Evolutionary conservation across 1,139 yeast genomes (phyloP), one percentile per base, ranked within the genome.

Genomic region (Scheffersomyces insectosa): DNA sequence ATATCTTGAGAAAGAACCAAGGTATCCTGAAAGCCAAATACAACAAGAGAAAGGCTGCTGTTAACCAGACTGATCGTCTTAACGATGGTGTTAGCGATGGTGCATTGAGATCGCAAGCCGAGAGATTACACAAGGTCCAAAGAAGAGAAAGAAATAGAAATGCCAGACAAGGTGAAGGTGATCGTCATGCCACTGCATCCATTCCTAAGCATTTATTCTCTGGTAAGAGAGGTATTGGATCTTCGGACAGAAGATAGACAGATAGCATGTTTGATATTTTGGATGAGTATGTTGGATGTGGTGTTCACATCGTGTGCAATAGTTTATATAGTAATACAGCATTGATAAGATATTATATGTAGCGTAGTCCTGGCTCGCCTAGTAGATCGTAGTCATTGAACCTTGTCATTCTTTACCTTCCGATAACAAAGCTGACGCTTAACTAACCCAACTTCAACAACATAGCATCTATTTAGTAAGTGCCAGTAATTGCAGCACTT

Each of bases 141-240:
- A 90, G 96, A 79, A 83, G 97, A 72, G 95, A 88, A 62, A 83
- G 98, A 75, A 89, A 91, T 72, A 85, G 93, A 73, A 72, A 77
- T 63, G 97, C 98, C 36, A 84, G 96, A 71, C 88, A 82, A 54
- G 97, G 98, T 75, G 99, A 95, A 73, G 88, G 88, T 60, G 99
- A 93, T 71, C 85, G 97, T 71, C 96, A 89, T 65, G 76, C 83
- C 46, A 81, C 91, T 47, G 93, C 88, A 45, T 74, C 88, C 51
- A 69, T 89, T 72, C 97, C 97, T 51, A 91, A 90, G 76, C 99
- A 93, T 73, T 78, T 93, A 78, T 88, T 85, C 75, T 75, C 91
- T 61, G 99, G 99, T 72, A 93, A 95, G 80, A 84, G 97, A 75
- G 93, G 96, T 75, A 82, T 82, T 63, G 96, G 97, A 65, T 85